Evolutionary conservation across 78 protist genomes (phyloP).

Genomic region (Chrysochromulina tobinii): DNA sequence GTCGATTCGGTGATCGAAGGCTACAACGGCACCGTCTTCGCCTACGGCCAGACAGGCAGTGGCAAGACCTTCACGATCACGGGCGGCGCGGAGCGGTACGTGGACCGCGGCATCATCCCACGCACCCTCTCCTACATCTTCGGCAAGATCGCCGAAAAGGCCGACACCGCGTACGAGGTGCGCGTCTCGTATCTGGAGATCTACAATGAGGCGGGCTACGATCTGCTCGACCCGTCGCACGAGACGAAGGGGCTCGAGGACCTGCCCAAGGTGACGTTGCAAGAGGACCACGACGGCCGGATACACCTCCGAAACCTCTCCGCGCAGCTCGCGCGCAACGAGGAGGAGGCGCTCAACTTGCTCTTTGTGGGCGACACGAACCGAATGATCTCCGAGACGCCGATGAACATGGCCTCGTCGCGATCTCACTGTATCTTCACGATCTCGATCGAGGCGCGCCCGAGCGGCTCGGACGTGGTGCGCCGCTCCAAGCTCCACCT

Average conservation of each 20-base stretch:
- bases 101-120: slow-evolving; percentile 76
- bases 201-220: slow-evolving; percentile 74
- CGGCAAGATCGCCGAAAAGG: background rate
- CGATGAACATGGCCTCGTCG: slow-evolving; percentile 47
- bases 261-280: background rate
- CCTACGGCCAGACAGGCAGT: slow-evolving; percentile 67
- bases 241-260: slow-evolving; percentile 27
- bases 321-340: no score
- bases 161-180: background rate
- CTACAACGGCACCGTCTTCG: slow-evolving; percentile 43
- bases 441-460: background rate
- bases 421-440: slow-evolving; percentile 65
- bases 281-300: slow-evolving; percentile 16
- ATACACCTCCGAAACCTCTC: background rate
- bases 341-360: slow-evolving; percentile 32
- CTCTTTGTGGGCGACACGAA: slow-evolving; percentile 45
- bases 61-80: slow-evolving; percentile 77
- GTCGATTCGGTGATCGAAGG: slow-evolving; percentile 11
- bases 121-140: slow-evolving; percentile 54
- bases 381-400: slow-evolving; percentile 43
- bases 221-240: slow-evolving; percentile 59
- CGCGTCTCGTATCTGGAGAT: slow-evolving; percentile 73
- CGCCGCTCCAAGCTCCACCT: slow-evolving; percentile 18
- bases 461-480: background rate
- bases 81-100: slow-evolving; percentile 66